These are phyloP conservation scores for Fragaria vesca DNA, from an alignment of 306 rosid genomes.

Conservation along the genomic window DNA sequence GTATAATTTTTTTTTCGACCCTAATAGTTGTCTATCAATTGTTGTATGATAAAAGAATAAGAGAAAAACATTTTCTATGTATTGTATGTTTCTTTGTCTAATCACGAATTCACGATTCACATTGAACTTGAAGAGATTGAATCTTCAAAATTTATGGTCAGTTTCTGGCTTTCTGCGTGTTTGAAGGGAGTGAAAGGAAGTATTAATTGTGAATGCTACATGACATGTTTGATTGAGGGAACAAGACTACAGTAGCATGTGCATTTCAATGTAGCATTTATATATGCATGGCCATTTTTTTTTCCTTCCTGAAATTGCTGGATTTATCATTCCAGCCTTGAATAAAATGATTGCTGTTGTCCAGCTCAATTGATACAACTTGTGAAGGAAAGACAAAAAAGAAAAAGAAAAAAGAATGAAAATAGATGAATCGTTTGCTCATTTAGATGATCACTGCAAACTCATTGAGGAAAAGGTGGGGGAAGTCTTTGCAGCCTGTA, in stretches of 20 bases:
- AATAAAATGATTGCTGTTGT: constrained; percentile 30
- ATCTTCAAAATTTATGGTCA: constrained; percentile 9
- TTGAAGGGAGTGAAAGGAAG: constrained; percentile 1
- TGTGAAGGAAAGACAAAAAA: neutral
- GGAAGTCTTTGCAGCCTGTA: neutral
- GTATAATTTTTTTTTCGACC: neutral
- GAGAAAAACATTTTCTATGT: neutral
- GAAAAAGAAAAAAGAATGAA: neutral
- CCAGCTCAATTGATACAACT: neutral
- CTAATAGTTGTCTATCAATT: neutral
- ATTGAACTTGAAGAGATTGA: neutral
- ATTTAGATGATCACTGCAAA: neutral
- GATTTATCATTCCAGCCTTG: constrained; percentile 31
- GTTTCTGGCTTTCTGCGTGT: neutral
- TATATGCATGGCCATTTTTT: constrained; percentile 35
- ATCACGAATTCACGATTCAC: neutral
- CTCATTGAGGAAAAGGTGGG: neutral
- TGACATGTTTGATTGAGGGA: constrained; percentile 41
- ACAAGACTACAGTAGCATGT: constrained; percentile 53
- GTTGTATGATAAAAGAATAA: neutral
- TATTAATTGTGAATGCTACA: constrained; percentile 44
- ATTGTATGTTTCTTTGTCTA: neutral
- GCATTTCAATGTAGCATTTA: constrained; percentile 58
- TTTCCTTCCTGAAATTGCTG: neutral
- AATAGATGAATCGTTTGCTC: neutral